Evolutionary conservation across 306 rosid genomes (phyloP).

Genomic region (Cucumis hystrix): DNA sequence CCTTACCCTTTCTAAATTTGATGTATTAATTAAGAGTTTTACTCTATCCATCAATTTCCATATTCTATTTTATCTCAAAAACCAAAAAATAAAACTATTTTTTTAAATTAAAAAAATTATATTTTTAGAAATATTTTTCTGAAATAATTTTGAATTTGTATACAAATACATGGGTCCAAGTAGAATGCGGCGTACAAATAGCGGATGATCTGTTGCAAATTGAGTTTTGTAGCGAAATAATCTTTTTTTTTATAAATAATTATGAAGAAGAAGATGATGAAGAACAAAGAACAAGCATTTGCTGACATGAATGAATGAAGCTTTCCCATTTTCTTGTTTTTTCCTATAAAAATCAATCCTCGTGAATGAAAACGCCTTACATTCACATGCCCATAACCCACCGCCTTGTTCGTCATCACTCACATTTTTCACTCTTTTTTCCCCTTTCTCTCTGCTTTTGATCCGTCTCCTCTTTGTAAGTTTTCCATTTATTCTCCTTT

Average conservation of each 20-base stretch:
- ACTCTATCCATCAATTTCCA: too few species aligned
- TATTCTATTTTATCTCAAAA: too few species aligned
- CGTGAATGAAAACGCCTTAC: conserved; percentile 41
- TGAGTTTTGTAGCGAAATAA: neutral
- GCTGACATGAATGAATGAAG: neutral
- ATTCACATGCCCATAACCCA: conserved; percentile 42
- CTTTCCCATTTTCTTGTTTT: neutral
- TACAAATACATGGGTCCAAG: too few species aligned
- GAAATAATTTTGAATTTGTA: too few species aligned
- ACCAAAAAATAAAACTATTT: too few species aligned
- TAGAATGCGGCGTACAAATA: neutral
- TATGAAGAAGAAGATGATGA: neutral
- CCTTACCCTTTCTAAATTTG: too few species aligned
- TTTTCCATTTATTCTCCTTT: neutral
- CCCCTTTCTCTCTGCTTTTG: neutral
- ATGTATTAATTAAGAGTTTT: too few species aligned
- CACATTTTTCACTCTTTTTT: conserved; percentile 28
- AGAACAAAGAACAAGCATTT: neutral
- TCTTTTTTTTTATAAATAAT: too few species aligned
- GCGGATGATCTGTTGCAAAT: neutral
- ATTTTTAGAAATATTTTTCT: too few species aligned
- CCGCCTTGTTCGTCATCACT: conserved; percentile 18
- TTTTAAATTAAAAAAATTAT: too few species aligned
- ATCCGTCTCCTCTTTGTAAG: neutral
- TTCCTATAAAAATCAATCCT: conserved; percentile 13